A percentile compares a stretch with the other conserved stretches of the same genome.
Evolutionary conservation across 2,329 filamentous ascomycete species (phyloP).

Genomic region (Aspergillus aculeatus): DNA sequence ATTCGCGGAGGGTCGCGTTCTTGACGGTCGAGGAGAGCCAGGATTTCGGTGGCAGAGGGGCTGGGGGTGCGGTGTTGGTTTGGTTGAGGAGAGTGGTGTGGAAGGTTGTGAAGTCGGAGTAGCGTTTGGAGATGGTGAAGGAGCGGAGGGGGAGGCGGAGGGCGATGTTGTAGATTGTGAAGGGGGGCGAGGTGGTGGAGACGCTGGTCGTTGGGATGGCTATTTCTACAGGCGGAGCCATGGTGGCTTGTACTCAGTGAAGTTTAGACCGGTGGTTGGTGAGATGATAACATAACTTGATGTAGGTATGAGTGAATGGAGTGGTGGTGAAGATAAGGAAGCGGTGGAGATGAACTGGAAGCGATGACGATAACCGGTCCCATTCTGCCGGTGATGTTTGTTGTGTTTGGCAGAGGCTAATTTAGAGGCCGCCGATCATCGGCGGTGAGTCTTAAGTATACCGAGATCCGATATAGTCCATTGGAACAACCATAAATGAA

Average conservation of each 20-base stretch:
- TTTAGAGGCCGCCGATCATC: neutral
- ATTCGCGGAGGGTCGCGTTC: constrained; percentile 57
- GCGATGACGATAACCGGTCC: neutral
- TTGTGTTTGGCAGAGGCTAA: neutral
- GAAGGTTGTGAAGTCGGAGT: constrained; percentile 62
- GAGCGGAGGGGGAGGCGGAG: constrained; percentile 61
- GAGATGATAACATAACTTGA: neutral
- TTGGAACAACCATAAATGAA: too few relatives aligned
- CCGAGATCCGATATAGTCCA: too few relatives aligned
- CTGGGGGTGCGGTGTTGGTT: constrained; percentile 53
- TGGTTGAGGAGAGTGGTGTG: constrained; percentile 53
- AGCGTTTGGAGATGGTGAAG: constrained; percentile 60
- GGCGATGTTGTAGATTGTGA: constrained; percentile 62
- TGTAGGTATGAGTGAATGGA: neutral
- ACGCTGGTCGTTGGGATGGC: constrained; percentile 51
- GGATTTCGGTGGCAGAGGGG: constrained; percentile 57
- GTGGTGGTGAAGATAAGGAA: constrained; percentile 3
- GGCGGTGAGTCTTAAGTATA: too few relatives aligned
- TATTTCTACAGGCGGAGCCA: constrained; percentile 48
- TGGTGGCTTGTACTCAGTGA: constrained; percentile 17
- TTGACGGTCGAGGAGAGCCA: constrained; percentile 60
- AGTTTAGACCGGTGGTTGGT: neutral
- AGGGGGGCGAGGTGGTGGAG: constrained; percentile 52
- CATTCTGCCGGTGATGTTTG: neutral
- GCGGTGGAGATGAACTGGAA: neutral